These are phyloP conservation scores for Trichoderma reesei DNA, from an alignment of 495 filamentous ascomycete genomes.

Conservation along the genomic window DNA sequence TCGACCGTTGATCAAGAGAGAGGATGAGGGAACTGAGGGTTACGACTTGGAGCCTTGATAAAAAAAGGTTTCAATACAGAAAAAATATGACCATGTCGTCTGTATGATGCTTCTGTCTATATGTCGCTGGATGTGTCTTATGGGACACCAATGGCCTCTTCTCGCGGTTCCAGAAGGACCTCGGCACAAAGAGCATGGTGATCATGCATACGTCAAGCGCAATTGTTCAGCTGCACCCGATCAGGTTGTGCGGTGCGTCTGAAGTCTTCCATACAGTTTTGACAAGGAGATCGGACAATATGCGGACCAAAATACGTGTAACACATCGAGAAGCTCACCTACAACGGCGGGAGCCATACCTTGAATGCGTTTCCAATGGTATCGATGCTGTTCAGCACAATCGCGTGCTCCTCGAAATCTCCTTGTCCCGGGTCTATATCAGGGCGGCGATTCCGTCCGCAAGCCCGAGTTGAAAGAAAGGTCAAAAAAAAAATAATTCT, in stretches of 20 bases:
- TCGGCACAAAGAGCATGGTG: not conserved
- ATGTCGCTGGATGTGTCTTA: not conserved
- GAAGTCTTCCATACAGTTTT: not conserved
- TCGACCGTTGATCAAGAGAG: constrained; percentile 2
- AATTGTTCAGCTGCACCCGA: not conserved
- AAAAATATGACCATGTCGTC: too few relatives aligned
- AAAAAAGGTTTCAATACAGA: not conserved
- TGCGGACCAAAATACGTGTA: not conserved
- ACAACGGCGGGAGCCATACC: constrained; percentile 28
- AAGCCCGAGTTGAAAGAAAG: constrained; percentile 36
- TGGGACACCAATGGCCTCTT: not conserved
- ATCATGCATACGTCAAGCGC: not conserved
- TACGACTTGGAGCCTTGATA: constrained; percentile 12
- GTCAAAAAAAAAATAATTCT: constrained; percentile 28
- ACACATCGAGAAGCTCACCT: not conserved
- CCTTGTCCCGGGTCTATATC: constrained; percentile 55
- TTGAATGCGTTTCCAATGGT: constrained; percentile 46
- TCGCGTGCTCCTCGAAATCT: constrained; percentile 38
- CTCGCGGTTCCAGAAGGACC: not conserved
- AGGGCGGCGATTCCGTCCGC: constrained; percentile 50
- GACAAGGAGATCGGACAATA: not conserved
- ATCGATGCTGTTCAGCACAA: constrained; percentile 48
- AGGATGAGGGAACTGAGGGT: constrained; percentile 15
- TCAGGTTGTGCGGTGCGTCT: not conserved
- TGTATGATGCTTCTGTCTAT: not conserved